phyloP scores from a whole-genome alignment of 1,284 basidiomycete species.

The Neotropicomus parvogracilis region DNA sequence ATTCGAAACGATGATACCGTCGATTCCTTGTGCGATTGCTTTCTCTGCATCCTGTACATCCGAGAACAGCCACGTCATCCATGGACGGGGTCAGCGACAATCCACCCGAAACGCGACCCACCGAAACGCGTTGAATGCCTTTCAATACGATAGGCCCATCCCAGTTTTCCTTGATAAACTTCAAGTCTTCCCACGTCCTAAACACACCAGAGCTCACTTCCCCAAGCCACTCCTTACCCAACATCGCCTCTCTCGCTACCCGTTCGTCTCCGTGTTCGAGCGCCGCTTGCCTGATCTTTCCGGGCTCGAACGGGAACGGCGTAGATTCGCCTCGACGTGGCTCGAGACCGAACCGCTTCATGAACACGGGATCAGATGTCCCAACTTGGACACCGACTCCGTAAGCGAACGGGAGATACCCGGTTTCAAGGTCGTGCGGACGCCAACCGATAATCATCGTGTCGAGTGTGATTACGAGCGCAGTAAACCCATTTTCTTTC shows the following conservation, averaged over 20 bases:
- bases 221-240: constrained; percentile 55
- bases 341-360: constrained; percentile 37
- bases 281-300: constrained; percentile 38
- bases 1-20: constrained; percentile 81
- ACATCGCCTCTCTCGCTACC: constrained; percentile 35
- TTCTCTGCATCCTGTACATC: constrained; percentile 60
- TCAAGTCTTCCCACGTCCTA: constrained; percentile 63
- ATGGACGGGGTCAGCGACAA: neutral
- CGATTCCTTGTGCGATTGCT: constrained; percentile 62
- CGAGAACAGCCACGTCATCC: neutral
- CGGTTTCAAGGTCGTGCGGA: constrained; percentile 43
- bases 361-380: constrained; percentile 52
- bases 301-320: constrained; percentile 56
- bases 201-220: constrained; percentile 60
- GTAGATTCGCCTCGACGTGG: constrained; percentile 31
- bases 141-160: constrained; percentile 70
- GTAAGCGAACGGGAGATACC: constrained; percentile 37
- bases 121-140: constrained; percentile 59
- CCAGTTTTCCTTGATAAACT: constrained; percentile 64
- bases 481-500: constrained; percentile 48
- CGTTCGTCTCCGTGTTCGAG: constrained; percentile 44
- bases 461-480: constrained; percentile 53
- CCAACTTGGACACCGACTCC: constrained; percentile 44
- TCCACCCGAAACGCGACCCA: constrained; percentile 25
- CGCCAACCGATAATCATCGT: constrained; percentile 50